These are phyloP conservation scores for Phanerochaete sordida DNA, from an alignment of 768 basidiomycete species.

Conservation along the genomic window DNA sequence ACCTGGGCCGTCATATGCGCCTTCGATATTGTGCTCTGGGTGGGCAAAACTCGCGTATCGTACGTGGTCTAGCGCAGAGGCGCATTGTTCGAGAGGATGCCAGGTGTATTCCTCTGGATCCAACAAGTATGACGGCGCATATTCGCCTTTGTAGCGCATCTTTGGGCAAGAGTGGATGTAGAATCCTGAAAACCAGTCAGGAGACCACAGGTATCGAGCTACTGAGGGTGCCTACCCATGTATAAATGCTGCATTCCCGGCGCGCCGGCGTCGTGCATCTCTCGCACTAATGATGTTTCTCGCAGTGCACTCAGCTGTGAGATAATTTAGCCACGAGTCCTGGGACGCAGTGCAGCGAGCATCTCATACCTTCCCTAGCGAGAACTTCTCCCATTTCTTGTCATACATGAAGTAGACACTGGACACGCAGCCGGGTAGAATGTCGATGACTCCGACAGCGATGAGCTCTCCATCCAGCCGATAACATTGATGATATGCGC, in stretches of 20 bases:
- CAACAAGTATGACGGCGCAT: slow-evolving; percentile 78
- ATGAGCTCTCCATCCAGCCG: slow-evolving; percentile 77
- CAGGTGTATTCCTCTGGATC: slow-evolving; percentile 86
- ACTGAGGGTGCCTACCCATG: slow-evolving; percentile 60
- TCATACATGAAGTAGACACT: slow-evolving; percentile 92
- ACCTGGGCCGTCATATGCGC: slow-evolving; percentile 28
- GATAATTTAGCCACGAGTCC: neutral
- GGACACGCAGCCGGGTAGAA: slow-evolving; percentile 83
- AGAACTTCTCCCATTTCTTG: slow-evolving; percentile 59
- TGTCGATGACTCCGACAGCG: slow-evolving; percentile 86
- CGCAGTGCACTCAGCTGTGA: slow-evolving; percentile 77
- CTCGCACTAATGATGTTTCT: slow-evolving; percentile 70
- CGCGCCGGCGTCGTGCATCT: slow-evolving; percentile 71
- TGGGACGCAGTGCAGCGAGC: neutral
- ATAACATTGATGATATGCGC: slow-evolving; percentile 92
- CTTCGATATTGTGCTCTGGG: slow-evolving; percentile 50
- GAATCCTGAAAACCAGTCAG: slow-evolving; percentile 55
- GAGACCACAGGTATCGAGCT: neutral
- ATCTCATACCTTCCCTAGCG: slow-evolving; percentile 69
- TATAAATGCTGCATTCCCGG: slow-evolving; percentile 66
- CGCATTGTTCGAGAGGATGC: slow-evolving; percentile 62
- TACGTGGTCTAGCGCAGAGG: slow-evolving; percentile 56
- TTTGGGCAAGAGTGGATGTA: slow-evolving; percentile 92
- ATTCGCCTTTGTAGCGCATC: slow-evolving; percentile 97
- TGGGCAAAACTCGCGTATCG: slow-evolving; percentile 69